phyloP scores from a whole-genome alignment of 2,329 filamentous ascomycete genomes.

The Fusarium sororula region DNA sequence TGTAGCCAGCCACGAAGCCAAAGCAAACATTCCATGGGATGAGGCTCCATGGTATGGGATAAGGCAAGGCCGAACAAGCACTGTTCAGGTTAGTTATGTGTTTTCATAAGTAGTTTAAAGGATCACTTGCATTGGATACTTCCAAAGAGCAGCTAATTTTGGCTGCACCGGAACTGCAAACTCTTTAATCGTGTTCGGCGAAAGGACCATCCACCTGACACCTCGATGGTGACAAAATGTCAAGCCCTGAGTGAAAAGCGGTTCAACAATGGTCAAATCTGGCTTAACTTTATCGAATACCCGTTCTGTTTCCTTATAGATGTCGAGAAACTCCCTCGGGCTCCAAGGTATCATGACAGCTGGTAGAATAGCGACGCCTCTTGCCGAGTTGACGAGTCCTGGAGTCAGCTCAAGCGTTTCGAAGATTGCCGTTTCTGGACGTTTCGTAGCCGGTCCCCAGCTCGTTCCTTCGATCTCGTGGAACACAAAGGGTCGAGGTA shows the following conservation, averaged over 20 bases:
- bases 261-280: background rate
- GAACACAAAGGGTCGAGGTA: background rate
- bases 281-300: background rate
- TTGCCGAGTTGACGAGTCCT: background rate
- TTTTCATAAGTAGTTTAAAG: accelerated
- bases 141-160: background rate
- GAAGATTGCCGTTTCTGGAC: background rate
- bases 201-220: background rate
- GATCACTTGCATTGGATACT: background rate
- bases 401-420: background rate
- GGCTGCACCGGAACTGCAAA: background rate
- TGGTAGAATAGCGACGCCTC: background rate
- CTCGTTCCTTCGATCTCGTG: background rate
- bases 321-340: background rate
- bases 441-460: background rate
- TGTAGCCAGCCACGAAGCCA: background rate
- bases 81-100: accelerated
- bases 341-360: background rate
- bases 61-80: background rate
- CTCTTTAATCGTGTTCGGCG: background rate
- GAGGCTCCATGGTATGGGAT: background rate
- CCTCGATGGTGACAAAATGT: background rate
- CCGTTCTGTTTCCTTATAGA: background rate
- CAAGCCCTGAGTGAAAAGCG: background rate
- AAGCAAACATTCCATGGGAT: background rate